Base-by-base conservation (phyloP, 1,284 basidiomycete species). In the Heterobasidion parviporum region DNA sequence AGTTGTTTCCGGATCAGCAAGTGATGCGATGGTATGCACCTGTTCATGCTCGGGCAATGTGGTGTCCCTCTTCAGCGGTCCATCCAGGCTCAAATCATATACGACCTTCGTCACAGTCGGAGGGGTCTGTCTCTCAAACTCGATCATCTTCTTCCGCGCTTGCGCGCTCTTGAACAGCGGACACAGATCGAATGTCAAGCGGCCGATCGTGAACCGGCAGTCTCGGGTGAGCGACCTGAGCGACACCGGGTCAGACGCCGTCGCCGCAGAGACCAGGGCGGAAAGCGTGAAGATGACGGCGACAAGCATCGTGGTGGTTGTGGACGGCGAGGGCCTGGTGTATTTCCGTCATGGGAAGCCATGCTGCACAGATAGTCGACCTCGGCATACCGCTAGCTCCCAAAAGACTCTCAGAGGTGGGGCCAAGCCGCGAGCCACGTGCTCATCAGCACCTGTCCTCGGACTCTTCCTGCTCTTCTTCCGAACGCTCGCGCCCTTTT, bases 91-190 rank as follows among this genome's bases (percentile, higher is more conserved):
- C 55, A 71, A 63, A 53, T 55, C 59, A 59, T 70, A 72, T 52
- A 58, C 55, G 34, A 60, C 66, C 53, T 63, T 68, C 15, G 68
- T 68, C 50, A 68, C 54, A 35, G 68, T 71, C 36, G 70, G 70
- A 36, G 68, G 65, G 34, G 68, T 70, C 56, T 57, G 52, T 49
- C 59, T 57, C 54, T 63, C 62, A 32, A 52, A 56, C 50, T 60
- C 58, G 46, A 71, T 45, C 45, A 54, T 55, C 62, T 62, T 61
- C 26, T 57, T 60, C 18, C 57, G 52, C 8, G 54, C 57, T 18
- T 62, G 57, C 50, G 63, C 63, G 26, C 58, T 61, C 36, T 63
- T 53, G 35, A 70, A 54, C 35, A 71, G 57, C 45, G 69, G 69
- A 58, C 70, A 71, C 34, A 71, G 56, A 62, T 69, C 59, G 55